A percentile compares a stretch with the other conserved stretches of the same genome.
Conservation (phyloP, 176 grass and related monocot genomes). For the Hordeum marinum region DNA sequence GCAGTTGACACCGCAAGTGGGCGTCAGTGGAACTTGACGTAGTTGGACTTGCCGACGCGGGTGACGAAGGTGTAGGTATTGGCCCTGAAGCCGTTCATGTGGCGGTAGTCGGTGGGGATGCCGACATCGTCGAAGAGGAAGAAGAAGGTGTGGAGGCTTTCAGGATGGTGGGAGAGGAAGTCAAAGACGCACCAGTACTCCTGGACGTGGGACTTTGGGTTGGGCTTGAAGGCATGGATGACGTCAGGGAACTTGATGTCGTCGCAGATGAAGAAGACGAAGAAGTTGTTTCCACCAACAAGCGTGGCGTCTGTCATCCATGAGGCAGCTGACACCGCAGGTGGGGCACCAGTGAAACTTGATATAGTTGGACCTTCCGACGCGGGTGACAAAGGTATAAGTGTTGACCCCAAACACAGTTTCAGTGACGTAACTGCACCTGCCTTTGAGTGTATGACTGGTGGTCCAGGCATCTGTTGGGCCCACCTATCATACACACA, state of each 20-base stretch:
- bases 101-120: constrained; percentile 69
- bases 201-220: constrained; percentile 59
- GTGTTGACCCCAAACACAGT: constrained; percentile 94
- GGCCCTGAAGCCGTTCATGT: constrained; percentile 86
- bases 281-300: constrained; percentile 69
- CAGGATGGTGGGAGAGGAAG: constrained; percentile 64
- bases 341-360: constrained; percentile 95
- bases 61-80: constrained; percentile 89
- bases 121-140: constrained; percentile 96
- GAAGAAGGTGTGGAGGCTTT: constrained; percentile 95
- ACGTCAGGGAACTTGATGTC: constrained; percentile 93
- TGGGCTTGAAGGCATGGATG: constrained; percentile 92
- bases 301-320: constrained; percentile 19
- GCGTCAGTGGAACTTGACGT: constrained; percentile 93
- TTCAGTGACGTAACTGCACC: too few species aligned
- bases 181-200: constrained; percentile 90
- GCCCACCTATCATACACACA: too few species aligned
- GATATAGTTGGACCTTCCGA: constrained; percentile 46
- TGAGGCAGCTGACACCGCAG: constrained; percentile 58
- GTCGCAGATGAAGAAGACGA: constrained; percentile 93
- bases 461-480: too few species aligned
- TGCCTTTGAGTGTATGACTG: too few species aligned
- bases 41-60: constrained; percentile 36
- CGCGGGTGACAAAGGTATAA: constrained; percentile 70
- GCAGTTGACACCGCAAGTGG: constrained; percentile 72